Base-by-base conservation (phyloP, 345 rosid genomes). In the Sisymbrium irio region DNA sequence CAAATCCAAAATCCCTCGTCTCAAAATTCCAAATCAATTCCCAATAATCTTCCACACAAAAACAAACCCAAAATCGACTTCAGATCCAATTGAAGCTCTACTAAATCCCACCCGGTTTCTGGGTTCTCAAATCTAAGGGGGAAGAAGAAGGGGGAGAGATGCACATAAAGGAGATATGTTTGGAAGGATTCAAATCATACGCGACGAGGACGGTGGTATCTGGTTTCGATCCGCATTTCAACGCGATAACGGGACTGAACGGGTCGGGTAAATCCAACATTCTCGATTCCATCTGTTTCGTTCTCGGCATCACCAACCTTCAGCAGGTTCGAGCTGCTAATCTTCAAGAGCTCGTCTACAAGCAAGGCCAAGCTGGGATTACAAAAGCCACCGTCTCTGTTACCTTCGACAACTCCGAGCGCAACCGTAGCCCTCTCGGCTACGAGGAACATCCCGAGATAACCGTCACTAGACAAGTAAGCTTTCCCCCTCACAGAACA, bases 191-290 rank as follows among this genome's bases (percentile, higher is more conserved):
- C 84, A 92, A 95, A 73, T 95, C 99, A 10, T 95, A 95, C 54
- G 99, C 99, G 0, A 92, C 97, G 46, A 83, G 97, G 78, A 95
- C 99, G 33, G 87, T 95, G 9, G 97, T 95, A 3, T 86, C 91
- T 0, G 99, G 97, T 5, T 95, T 95, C 71, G 98, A 95, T 47
- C 97, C 90, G 1, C 92, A 83, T 77, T 95, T 95, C 81, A 95
- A 95, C 19, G 99, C 99, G 1, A 95, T 95, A 39, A 95, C 99
- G 7, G 99, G 99, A 18, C 77, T 95, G 10, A 95, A 95, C 50
- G 99, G 99, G 3, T 90, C 99, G 3, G 99, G 99, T n/a, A 95
- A 92, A 77, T 95, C 99, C n/a, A 95, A 95, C 76, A 89, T 95
- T 65, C 87, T 95, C 67, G 99, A 95, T 72, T 95, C 99, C 2